These are phyloP conservation scores for Solanum dulcamara DNA, from an alignment of 257 asterid species.

Conservation along the genomic window DNA sequence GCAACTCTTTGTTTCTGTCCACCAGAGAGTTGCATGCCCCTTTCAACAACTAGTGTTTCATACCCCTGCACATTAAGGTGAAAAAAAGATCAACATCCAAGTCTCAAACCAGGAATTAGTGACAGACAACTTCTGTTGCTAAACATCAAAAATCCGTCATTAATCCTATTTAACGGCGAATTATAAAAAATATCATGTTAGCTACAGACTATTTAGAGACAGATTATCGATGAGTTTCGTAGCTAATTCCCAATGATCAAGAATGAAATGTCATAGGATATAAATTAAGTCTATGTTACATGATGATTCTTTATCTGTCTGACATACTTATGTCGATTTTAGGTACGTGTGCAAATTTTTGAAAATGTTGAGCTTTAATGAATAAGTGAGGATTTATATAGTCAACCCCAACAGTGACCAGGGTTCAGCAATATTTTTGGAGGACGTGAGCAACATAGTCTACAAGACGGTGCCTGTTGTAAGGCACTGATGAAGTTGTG, in stretches of 20 bases:
- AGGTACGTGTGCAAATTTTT: background rate
- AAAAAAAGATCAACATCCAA: background rate
- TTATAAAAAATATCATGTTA: no score
- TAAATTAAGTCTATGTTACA: background rate
- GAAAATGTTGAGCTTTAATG: background rate
- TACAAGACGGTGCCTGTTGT: conserved; percentile 15
- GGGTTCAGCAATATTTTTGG: no score
- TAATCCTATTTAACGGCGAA: no score
- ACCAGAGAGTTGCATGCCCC: conserved; percentile 38
- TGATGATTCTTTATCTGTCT: background rate
- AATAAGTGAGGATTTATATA: background rate
- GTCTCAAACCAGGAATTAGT: no score
- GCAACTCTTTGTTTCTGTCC: conserved; percentile 58
- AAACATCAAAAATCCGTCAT: no score
- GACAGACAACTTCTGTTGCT: no score
- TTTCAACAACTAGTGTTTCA: conserved; percentile 37
- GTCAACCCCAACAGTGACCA: background rate
- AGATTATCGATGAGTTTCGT: no score
- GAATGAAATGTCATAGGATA: background rate
- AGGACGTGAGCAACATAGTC: background rate
- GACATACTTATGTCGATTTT: background rate
- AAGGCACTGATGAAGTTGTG: conserved; percentile 34
- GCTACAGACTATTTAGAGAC: no score
- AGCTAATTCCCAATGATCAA: background rate
- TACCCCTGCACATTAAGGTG: conserved; percentile 24